These are phyloP conservation scores for Stygiomarasmius scandens DNA, from an alignment of 1,284 basidiomycete genomes.

Conservation along the genomic window DNA sequence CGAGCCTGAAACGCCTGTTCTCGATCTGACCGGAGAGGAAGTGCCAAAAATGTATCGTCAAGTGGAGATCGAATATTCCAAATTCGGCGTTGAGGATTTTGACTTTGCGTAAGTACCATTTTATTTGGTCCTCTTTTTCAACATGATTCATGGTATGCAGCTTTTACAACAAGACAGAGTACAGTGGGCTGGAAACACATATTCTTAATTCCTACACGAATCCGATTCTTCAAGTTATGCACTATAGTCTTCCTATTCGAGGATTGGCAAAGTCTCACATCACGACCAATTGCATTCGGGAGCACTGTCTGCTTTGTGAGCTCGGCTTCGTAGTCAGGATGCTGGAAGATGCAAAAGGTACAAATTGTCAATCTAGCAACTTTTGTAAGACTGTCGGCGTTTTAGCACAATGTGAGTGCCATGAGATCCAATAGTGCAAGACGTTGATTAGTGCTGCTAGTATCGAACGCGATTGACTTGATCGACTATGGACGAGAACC, in stretches of 20 bases:
- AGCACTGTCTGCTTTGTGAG: slow-evolving; percentile 95
- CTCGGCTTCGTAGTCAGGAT: slow-evolving; percentile 94
- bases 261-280: slow-evolving; percentile 90
- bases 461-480: slow-evolving; percentile 83
- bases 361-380: slow-evolving; percentile 95
- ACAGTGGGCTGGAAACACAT: slow-evolving; percentile 95
- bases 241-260: slow-evolving; percentile 82
- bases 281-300: slow-evolving; percentile 81
- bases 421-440: background rate
- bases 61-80: slow-evolving; percentile 97
- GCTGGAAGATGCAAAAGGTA: slow-evolving; percentile 93
- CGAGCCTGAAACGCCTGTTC: slow-evolving; percentile 51
- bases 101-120: slow-evolving; percentile 80
- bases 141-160: slow-evolving; percentile 40
- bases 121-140: background rate
- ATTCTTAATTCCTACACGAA: slow-evolving; percentile 99
- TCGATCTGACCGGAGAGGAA: slow-evolving; percentile 54
- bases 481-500: slow-evolving; percentile 86
- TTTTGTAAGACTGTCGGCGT: slow-evolving; percentile 93
- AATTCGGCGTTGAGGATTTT: slow-evolving; percentile 99
- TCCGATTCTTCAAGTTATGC: slow-evolving; percentile 86
- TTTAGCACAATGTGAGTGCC: slow-evolving; percentile 66
- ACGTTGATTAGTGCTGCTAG: slow-evolving; percentile 25
- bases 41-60: slow-evolving; percentile 87
- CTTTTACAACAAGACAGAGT: slow-evolving; percentile 90